Conservation (phyloP, 139 green algal genomes). For the Astrephomene gubernaculifera region DNA sequence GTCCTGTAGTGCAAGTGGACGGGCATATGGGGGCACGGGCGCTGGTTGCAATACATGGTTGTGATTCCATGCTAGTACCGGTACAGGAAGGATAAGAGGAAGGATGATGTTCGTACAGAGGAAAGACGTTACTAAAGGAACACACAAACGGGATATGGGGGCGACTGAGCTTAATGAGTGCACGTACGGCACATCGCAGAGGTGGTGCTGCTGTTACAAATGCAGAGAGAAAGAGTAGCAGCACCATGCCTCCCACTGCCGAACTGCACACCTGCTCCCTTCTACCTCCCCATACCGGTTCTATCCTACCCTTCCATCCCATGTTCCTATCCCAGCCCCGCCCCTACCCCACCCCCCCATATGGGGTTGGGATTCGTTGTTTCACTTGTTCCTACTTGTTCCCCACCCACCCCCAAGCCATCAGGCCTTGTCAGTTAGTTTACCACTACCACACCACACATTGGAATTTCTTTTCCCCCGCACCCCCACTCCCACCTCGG, state of each 20-base stretch:
- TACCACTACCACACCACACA: neutral
- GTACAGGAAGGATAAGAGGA: neutral
- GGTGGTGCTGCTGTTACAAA: too few relatives aligned
- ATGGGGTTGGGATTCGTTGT: neutral
- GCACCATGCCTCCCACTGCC: too few relatives aligned
- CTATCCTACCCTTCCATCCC: neutral
- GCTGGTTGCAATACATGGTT: neutral
- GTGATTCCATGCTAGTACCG: neutral
- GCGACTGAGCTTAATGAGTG: neutral
- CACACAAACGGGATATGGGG: neutral
- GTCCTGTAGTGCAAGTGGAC: neutral
- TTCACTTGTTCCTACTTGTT: neutral
- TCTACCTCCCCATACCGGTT: neutral
- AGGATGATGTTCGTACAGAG: neutral
- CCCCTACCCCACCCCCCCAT: neutral
- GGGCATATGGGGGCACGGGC: neutral
- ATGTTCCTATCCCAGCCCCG: neutral
- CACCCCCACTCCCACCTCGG: constrained; percentile 31
- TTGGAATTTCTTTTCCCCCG: neutral
- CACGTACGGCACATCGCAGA: neutral
- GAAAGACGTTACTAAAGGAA: neutral
- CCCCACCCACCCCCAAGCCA: neutral
- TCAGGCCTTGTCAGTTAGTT: neutral
- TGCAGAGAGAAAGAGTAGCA: too few relatives aligned
- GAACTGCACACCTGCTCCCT: too few relatives aligned